Conservation (phyloP, 2,329 filamentous ascomycete genomes). For the Ophioceras dolichostomum region DNA sequence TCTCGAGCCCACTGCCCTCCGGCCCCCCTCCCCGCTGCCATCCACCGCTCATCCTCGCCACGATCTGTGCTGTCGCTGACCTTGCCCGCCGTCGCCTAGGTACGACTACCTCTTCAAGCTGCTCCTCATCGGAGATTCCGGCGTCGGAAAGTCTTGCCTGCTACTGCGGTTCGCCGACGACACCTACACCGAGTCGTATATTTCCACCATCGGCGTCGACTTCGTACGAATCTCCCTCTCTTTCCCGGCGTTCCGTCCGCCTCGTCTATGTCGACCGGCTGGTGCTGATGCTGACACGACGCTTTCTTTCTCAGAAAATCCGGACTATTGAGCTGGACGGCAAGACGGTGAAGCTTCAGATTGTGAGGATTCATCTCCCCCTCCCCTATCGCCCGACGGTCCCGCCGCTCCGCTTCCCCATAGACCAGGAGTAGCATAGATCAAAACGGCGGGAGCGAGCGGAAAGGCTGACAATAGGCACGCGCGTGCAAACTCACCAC, state of each 20-base stretch:
- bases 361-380: constrained; percentile 61
- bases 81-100: constrained; percentile 49
- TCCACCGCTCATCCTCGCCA: constrained; percentile 1
- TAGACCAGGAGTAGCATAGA: not conserved
- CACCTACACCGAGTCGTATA: constrained; percentile 99
- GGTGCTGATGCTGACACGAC: no score
- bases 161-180: constrained; percentile 96
- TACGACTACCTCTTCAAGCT: constrained; percentile 99
- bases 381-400: not conserved
- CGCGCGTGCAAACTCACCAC: no score
- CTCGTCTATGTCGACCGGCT: no score
- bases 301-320: no score
- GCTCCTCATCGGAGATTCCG: constrained; percentile 98
- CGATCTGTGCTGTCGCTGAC: not conserved
- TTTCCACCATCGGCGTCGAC: constrained; percentile 98
- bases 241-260: not conserved
- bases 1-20: no score
- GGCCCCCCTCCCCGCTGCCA: no score
- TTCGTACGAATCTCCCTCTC: constrained; percentile 55
- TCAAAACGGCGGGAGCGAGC: no score
- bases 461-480: no score
- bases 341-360: constrained; percentile 99
- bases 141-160: constrained; percentile 99
- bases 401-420: not conserved
- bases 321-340: constrained; percentile 98